Evolutionary conservation across 169 alveolate genomes (phyloP), one percentile per base, ranked within the genome.

Genomic region (Toxoplasma gondii): DNA sequence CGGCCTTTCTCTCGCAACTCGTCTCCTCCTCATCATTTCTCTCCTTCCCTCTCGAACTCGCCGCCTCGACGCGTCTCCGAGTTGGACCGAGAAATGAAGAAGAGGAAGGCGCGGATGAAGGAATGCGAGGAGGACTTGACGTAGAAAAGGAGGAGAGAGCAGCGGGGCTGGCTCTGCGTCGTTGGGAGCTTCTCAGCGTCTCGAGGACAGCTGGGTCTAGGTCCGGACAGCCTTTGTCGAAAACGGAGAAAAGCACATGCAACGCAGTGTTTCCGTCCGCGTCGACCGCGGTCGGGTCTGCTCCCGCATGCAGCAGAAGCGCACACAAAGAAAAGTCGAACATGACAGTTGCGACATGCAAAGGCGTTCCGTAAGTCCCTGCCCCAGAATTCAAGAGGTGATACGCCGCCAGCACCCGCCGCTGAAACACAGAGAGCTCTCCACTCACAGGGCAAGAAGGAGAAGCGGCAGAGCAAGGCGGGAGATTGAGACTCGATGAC

Each of bases 211-310:
- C 5, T 31, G 74, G 31, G 34, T 4, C 74, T 16, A 64, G 74
- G 74, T 27, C 74, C 22, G 74, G 74, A 31, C 74, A 10, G 74
- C 70, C 88, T n/a, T 36, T 36, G 44, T 69, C 94, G 64, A 78
- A 91, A 29, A 91, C 44, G 16, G 91, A 78, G 80, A 91, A 43
- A 31, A 91, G 74, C 29, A 95, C 88, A 67, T 95, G 97, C 29
- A 95, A 94, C 19, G 97, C 94, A 10, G 96, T 83, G 92, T 95
- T 94, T 16, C 97, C 97, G 91, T 93, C 95, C 39, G 43, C 78
- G 86, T 95, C 97, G 31, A 44, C 78, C 31, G 92, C 80, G 53
- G 88, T 94, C 38, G 94, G 94, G 83, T 95, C 96, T 24, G 94
- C 95, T n/a, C 96, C 96, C 44, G 86, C 86, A n/a, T 78, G 86